Evolutionary conservation across 2,329 filamentous ascomycete genomes (phyloP).

Genomic region (Penicillium thymicola): DNA sequence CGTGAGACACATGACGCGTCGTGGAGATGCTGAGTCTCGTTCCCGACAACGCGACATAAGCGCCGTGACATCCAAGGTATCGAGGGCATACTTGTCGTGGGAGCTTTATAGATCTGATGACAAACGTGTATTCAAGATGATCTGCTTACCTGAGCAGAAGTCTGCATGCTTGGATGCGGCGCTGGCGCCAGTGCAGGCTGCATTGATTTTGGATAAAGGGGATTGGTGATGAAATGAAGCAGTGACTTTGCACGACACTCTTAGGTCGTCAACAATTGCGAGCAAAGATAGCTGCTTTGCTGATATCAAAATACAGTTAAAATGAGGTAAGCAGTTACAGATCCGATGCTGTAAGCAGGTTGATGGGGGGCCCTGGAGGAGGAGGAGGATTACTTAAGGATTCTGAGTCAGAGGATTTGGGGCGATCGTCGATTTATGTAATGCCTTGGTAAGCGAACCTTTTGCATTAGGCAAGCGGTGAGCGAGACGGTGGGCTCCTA

Average conservation of each 20-base stretch:
- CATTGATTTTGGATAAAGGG: constrained; percentile 31
- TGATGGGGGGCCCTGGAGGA: constrained; percentile 5
- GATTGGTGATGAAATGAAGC: constrained; percentile 3
- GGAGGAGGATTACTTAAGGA: constrained; percentile 22
- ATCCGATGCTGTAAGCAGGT: constrained; percentile 37
- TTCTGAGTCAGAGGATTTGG: constrained; percentile 12
- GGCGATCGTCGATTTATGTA: constrained; percentile 5
- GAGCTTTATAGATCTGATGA: constrained; percentile 29
- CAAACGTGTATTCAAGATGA: constrained; percentile 34
- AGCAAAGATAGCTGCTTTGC: constrained; percentile 11
- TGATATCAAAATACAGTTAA: constrained; percentile 19
- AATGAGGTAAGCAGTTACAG: constrained; percentile 26
- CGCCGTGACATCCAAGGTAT: not conserved
- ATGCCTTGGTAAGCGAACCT: constrained; percentile 2
- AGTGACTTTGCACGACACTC: not conserved
- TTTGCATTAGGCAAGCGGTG: not conserved
- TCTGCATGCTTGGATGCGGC: constrained; percentile 49
- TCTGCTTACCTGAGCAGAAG: constrained; percentile 55
- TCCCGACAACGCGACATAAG: not conserved
- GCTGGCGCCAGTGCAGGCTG: constrained; percentile 49
- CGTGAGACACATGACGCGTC: constrained; percentile 15
- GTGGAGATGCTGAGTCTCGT: not conserved
- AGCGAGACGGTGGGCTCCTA: not conserved
- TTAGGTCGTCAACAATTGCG: constrained; percentile 2
- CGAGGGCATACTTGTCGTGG: not conserved